phyloP scores from a whole-genome alignment of 2,329 filamentous ascomycete species.

The Exutisphaerella laricina region DNA sequence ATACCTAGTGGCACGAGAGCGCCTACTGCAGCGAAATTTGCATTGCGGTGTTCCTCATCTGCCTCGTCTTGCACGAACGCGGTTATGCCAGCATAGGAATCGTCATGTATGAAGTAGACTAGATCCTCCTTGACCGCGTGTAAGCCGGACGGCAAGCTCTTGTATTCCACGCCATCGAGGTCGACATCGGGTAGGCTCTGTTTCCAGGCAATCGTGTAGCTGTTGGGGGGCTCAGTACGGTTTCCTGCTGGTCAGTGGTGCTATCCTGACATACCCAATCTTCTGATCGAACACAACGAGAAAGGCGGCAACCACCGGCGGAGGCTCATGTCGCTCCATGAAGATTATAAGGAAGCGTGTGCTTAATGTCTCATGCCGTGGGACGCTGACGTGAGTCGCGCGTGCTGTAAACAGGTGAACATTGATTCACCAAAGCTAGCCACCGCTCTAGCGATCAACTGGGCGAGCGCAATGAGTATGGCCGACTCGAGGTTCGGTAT shows the following conservation, averaged over 20 bases:
- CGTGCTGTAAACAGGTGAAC: too few relatives aligned
- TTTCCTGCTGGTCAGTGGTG: background rate
- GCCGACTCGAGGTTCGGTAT: too few relatives aligned
- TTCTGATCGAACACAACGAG: conserved; percentile 36
- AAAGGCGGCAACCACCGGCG: conserved; percentile 34
- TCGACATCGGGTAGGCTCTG: conserved; percentile 58
- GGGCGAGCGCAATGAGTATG: too few relatives aligned
- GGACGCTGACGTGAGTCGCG: too few relatives aligned
- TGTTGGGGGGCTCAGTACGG: conserved; percentile 30
- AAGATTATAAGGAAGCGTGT: background rate
- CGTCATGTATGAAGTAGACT: conserved; percentile 76
- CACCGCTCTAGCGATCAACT: too few relatives aligned
- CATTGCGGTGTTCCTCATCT: conserved; percentile 73
- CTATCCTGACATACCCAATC: conserved; percentile 30
- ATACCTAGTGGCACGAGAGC: conserved; percentile 82
- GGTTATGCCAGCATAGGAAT: conserved; percentile 76
- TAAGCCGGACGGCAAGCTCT: conserved; percentile 86
- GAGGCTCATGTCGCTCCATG: conserved; percentile 14
- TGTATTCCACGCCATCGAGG: conserved; percentile 87
- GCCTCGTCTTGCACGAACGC: conserved; percentile 83
- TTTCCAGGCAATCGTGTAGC: conserved; percentile 84
- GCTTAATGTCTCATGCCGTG: too few relatives aligned
- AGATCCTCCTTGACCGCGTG: conserved; percentile 85
- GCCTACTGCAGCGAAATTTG: conserved; percentile 87
- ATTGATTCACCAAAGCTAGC: too few relatives aligned